These are phyloP conservation scores for Lagenaria siceraria DNA, from an alignment of 306 rosid genomes.

Conservation along the genomic window DNA sequence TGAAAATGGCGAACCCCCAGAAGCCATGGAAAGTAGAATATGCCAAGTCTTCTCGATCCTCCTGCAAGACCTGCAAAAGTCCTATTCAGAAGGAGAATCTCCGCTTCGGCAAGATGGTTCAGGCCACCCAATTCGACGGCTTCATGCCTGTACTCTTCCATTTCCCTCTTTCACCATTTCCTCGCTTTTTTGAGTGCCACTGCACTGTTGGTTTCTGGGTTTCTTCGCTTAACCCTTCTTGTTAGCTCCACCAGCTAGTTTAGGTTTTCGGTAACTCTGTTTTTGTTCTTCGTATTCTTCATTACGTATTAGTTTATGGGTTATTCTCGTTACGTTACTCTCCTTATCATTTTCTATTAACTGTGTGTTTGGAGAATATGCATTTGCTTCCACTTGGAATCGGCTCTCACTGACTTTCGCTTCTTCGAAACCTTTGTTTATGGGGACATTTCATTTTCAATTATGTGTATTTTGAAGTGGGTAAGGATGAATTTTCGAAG, in stretches of 20 bases:
- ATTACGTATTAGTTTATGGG: background rate
- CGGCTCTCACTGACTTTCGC: background rate
- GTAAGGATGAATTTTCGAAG: background rate
- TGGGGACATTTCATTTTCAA: background rate
- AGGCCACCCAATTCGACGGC: slow-evolving; percentile 85
- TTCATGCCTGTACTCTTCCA: slow-evolving; percentile 56
- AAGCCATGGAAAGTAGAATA: slow-evolving; percentile 94
- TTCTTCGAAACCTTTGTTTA: background rate
- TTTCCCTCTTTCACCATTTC: background rate
- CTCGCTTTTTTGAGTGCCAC: background rate
- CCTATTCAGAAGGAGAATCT: slow-evolving; percentile 53
- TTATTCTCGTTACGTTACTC: background rate
- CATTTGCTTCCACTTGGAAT: background rate
- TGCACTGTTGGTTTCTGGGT: background rate
- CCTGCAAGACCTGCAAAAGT: slow-evolving; percentile 74
- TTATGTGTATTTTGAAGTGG: background rate
- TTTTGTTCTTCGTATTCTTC: background rate
- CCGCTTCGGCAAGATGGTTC: slow-evolving; percentile 95
- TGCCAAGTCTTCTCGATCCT: slow-evolving; percentile 80
- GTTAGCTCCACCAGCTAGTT: background rate
- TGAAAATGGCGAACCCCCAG: slow-evolving; percentile 57
- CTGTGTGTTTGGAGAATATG: background rate
- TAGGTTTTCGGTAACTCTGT: background rate
- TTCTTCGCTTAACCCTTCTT: background rate
- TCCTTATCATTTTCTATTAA: background rate